Evolutionary conservation across 1,284 basidiomycete species (phyloP), one percentile per base, ranked within the genome.

Genomic region (Ustilago crameri): DNA sequence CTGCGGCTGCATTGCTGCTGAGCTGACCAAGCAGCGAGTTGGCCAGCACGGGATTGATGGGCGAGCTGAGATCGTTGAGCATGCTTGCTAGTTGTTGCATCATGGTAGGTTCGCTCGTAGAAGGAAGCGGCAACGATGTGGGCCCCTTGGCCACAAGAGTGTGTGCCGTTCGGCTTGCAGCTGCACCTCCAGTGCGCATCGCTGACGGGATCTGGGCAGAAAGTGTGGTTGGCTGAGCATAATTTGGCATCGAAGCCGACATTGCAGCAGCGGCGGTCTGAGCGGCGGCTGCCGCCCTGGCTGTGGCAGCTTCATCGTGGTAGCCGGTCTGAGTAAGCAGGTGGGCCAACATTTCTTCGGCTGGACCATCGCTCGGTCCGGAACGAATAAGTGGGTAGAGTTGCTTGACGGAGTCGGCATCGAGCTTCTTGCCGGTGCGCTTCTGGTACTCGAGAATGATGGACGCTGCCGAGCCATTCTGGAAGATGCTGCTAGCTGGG

Each of bases 401-500:
- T 23, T 61, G 43, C 24, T 53, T 50, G 53, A 61, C 60, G 41
- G 62, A 46, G 26, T 67, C 60, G 14, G 66, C 60, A 51, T 73
- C 74, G 43, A 63, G 55, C 43, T 60, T 59, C 51, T 70, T 65
- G 46, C 66, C 66, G 22, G 60, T 58, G 20, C 70, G 73, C 57
- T 72, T 75, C 60, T 78, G 74, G 23, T 78, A 74, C 24, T 75
- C 76, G 55, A 78, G 61, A 42, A 78, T 56, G 55, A 78, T 58
- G 30, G 74, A 71, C 1, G 76, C 74, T 7, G 69, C 69, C 17
- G 74, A 67, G 26, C 76, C 76, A 40, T 70, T 78, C 47, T 75
- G 76, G 51, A 78, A 78, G 51, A 78, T 78, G 54, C 70, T 74
- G 71, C 71, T 76, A n/a, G 76, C 76, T 2, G 76, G 76, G 20